A percentile compares a stretch with the other conserved stretches of the same genome.
Evolutionary conservation across 2,329 filamentous ascomycete species (phyloP).

Genomic region (Pleoardoris graminearum): DNA sequence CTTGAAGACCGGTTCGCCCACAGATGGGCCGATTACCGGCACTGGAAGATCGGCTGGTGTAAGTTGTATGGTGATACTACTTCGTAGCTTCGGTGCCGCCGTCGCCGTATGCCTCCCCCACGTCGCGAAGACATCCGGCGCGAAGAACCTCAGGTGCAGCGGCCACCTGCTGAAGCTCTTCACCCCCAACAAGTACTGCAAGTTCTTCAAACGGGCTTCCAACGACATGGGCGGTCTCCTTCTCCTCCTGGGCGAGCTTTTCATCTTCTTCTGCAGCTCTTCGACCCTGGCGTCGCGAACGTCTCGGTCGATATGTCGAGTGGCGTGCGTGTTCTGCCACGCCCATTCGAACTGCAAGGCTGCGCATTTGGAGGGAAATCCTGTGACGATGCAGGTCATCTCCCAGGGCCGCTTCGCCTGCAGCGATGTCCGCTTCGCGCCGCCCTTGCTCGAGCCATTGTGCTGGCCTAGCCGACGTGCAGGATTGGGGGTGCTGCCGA

Average conservation of each 20-base stretch:
- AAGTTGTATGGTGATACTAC: constrained; percentile 33
- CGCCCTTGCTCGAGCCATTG: constrained; percentile 82
- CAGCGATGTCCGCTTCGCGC: constrained; percentile 75
- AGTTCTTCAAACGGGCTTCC: constrained; percentile 71
- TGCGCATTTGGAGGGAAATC: constrained; percentile 83
- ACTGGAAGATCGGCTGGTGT: constrained; percentile 34
- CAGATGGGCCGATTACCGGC: constrained; percentile 18
- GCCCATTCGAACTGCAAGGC: constrained; percentile 99
- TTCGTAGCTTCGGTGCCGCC: constrained; percentile 27
- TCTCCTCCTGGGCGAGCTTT: constrained; percentile 44
- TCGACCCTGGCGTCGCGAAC: constrained; percentile 41
- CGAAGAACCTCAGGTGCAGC: constrained; percentile 77
- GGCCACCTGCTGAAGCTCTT: constrained; percentile 84
- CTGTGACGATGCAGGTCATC: constrained; percentile 82
- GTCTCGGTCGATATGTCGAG: constrained; percentile 69
- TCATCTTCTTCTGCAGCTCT: constrained; percentile 35
- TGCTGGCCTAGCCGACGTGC: constrained; percentile 84
- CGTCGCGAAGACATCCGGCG: constrained; percentile 65
- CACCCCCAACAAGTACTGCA: constrained; percentile 79
- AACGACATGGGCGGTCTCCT: constrained; percentile 62
- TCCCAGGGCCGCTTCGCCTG: constrained; percentile 72
- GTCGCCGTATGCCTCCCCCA: constrained; percentile 63
- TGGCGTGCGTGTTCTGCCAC: constrained; percentile 81
- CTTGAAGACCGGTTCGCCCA: constrained; percentile 6
- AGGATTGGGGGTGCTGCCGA: constrained; percentile 90